These are phyloP conservation scores for Brettanomyces naardenensis DNA, from an alignment of 805 yeast genomes.

Conservation along the genomic window DNA sequence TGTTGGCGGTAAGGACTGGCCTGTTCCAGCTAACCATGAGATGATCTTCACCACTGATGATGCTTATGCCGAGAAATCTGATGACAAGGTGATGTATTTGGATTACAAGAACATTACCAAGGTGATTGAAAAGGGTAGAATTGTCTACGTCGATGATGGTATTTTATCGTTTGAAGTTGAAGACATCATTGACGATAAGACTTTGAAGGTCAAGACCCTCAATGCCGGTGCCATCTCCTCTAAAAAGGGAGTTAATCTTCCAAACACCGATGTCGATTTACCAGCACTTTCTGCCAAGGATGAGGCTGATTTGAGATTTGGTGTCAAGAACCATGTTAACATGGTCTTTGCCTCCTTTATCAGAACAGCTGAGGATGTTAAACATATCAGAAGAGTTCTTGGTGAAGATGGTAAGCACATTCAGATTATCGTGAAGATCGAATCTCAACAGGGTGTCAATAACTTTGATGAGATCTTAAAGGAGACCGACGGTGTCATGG, in stretches of 20 bases:
- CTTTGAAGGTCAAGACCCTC: constrained; percentile 80
- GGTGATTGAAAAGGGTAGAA: constrained; percentile 80
- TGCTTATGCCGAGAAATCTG: constrained; percentile 59
- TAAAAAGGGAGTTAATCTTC: constrained; percentile 98
- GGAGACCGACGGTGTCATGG: constrained; percentile 99
- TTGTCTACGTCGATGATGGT: constrained; percentile 96
- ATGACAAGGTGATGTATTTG: constrained; percentile 76
- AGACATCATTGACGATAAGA: constrained; percentile 71
- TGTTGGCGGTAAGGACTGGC: constrained; percentile 66
- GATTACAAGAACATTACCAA: constrained; percentile 96
- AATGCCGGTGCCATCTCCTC: constrained; percentile 95
- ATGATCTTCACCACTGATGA: constrained; percentile 93
- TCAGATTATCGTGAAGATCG: constrained; percentile 95
- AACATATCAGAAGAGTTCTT: constrained; percentile 83
- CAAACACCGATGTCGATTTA: constrained; percentile 97
- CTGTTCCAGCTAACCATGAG: constrained; percentile 79
- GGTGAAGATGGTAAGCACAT: constrained; percentile 96
- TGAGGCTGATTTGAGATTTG: constrained; percentile 83
- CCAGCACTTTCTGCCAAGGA: constrained; percentile 98
- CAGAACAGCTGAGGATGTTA: constrained; percentile 87
- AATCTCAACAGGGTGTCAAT: constrained; percentile 99
- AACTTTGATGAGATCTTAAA: constrained; percentile 93
- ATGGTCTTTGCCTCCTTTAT: constrained; percentile 98
- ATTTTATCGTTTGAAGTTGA: constrained; percentile 89
- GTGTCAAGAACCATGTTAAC: constrained; percentile 96